Evolutionary conservation across 257 asterid genomes (phyloP), one percentile per base, ranked within the genome.

Genomic region (Petunia axillaris): DNA sequence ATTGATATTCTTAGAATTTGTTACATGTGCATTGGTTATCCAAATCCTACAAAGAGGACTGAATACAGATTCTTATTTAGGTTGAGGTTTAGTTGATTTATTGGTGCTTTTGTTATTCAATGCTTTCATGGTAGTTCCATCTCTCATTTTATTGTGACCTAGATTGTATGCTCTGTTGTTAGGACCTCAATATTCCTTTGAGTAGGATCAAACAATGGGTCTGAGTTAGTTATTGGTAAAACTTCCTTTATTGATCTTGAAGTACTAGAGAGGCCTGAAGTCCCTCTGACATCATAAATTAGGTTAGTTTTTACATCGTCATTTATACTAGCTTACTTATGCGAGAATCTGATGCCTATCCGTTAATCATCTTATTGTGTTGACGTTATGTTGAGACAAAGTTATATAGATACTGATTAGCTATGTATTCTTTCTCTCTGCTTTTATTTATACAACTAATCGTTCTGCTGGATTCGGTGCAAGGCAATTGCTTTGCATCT

Each of bases 111-210:
- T 55, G 60, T 55, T 64, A 65, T 65, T 1, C 50, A 39, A 40
- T 14, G 14, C 14, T 40, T 66, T 14, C 53, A 43, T 6, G 74
- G 74, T 14, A 65, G 36, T 40, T 40, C 14, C 53, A 2, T 66
- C 75, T 66, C 53, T 66, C 5, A n/a, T 66, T 41, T 40, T 65
- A 65, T 40, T 66, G 7, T 66, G 75, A 66, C 15, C 52, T 15
- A n/a, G 54, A 43, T 41, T 67, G 38, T 9, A 6, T 66, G 37
- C 41, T 66, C 13, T 14, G 8, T 6, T 0, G 2, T 15, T 5
- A 40, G 8, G 50, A 15, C 2, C 38, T 15, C 36, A 13, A 40
- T n/a, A 15, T 41, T 41, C 38, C 53, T 63, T 62, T 63, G 43
- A 9, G n/a, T 40, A 15, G 75, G 55, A 52, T 52, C 10, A 8